Base-by-base conservation (phyloP, 2,329 filamentous ascomycete genomes). In the Ophiocordyceps sinensis region DNA sequence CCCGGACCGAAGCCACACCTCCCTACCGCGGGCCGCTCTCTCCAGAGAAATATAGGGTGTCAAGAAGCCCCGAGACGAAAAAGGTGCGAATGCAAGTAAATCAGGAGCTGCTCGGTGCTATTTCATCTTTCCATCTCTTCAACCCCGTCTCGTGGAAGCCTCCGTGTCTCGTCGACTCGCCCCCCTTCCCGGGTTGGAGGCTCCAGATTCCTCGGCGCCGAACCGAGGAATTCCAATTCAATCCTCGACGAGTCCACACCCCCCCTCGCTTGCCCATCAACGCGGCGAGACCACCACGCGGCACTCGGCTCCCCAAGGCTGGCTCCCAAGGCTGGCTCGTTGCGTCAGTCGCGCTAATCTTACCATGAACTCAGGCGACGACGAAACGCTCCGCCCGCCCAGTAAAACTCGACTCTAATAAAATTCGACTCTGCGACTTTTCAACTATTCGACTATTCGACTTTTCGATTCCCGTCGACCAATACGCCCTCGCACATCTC, bases 201-300 rank as follows among this genome's bases (percentile, higher is more conserved):
- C 44, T 42, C 38, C 49, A 48, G 62, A 67, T 68, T 66, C 64
- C 64, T 65, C 58, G 58, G 56, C 54, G 55, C 56, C 55, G 55
- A 57, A 46, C 57, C 55, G 54, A 63, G 60, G 63, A 66, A 66
- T 63, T 62, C 55, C 53, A 54, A 49, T 53, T 50, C 45, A 45
- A 46, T 47, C 46, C 49, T 46, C 45, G 48, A 48, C 49, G 51
- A 52, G 49, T 49, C 50, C 49, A 52, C 49, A 44, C 43, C 44
- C 54, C 45, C 43, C 44, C 54, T 56, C 54, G 19, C 55, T 54
- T 58, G 49, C 42, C 13, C 29, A 4, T 39, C 15, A 15, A 32
- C 28, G 23, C 23, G 29, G 14, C 29, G 29, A 30, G 29, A 30
- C 29, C 23, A 23, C 23, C 23, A 26, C 23, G 23, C 23, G 23